Evolutionary conservation across 2,329 filamentous ascomycete genomes (phyloP), one percentile per base, ranked within the genome.

Genomic region (Rutstroemia sp.): DNA sequence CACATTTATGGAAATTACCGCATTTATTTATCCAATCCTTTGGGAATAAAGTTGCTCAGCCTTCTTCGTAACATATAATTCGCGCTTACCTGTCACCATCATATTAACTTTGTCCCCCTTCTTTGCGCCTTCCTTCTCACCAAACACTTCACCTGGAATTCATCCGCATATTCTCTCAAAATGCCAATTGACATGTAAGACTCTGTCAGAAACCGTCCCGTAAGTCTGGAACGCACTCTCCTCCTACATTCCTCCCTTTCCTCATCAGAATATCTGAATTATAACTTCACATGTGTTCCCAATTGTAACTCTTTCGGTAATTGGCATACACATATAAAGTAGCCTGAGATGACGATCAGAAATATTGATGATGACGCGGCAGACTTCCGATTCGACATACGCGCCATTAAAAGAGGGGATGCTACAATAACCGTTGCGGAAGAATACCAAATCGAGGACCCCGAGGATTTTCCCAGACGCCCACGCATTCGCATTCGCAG

Each of bases 351-450:
- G 57, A 34, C 49, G 5, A 49, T 54, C n/a, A 39, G 12, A 38
- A 49, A 52, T 57, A 52, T 49, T 59, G 41, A 59, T 52, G 46
- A 57, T 46, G 54, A 57, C 27, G 49, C 53, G 37, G 57, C 57
- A 59, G 54, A 50, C 52, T 50, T 50, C 25, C 37, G n/a, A 37
- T 49, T 55, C n/a, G 49, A 37, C 45, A 21, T 37, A 39, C 39
- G n/a, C 34, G 23, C 52, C 14, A 30, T 49, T 12, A 49, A 54
- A 10, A 54, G 52, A 54, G 52, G 45, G 10, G 52, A 49, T 16
- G 48, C 30, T n/a, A 16, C 18, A 21, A 30, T 19, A 25, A 41
- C 27, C 30, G 44, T 52, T 16, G 48, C 48, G 19, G 45, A 42
- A 37, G 45, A 49, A 19, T 30, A 54, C 19, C 52, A 49, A 16